Evolutionary conservation across 345 rosid species (phyloP).

Genomic region (Mercurialis annua): DNA sequence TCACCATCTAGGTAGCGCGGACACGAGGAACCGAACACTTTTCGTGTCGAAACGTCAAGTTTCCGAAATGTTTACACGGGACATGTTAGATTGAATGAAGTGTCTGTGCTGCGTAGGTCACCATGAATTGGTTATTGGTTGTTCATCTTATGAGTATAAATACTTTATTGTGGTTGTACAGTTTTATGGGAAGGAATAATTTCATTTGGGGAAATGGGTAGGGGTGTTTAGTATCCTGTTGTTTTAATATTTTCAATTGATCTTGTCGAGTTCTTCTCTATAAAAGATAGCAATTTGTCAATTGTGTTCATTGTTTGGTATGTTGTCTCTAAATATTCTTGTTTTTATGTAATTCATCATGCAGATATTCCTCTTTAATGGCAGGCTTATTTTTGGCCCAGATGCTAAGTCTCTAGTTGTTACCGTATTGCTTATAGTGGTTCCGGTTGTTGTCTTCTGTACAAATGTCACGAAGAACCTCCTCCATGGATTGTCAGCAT

Average conservation of each 20-base stretch:
- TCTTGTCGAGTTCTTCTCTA: background rate
- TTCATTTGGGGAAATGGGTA: background rate
- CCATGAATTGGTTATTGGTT: background rate
- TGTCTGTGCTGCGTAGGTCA: too few species aligned
- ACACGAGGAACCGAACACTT: too few species aligned
- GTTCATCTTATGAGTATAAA: background rate
- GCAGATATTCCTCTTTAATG: slow-evolving; percentile 45
- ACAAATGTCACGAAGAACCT: slow-evolving; percentile 43
- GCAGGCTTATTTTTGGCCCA: slow-evolving; percentile 52
- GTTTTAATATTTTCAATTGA: too few species aligned
- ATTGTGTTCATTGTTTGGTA: background rate
- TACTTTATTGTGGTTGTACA: background rate
- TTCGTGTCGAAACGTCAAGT: too few species aligned
- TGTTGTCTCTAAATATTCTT: slow-evolving; percentile 8
- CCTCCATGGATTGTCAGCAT: slow-evolving; percentile 25
- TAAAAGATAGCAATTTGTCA: background rate
- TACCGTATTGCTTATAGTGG: slow-evolving; percentile 43
- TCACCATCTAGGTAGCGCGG: too few species aligned
- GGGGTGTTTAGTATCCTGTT: background rate
- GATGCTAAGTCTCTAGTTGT: slow-evolving; percentile 44
- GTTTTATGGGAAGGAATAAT: background rate
- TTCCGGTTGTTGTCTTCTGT: slow-evolving; percentile 46
- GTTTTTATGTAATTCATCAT: slow-evolving; percentile 9
- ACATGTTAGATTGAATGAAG: too few species aligned
- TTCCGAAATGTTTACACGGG: too few species aligned